Evolutionary conservation across 2,329 filamentous ascomycete genomes (phyloP), one percentile per base, ranked within the genome.

Genomic region (Fusarium tupiense): DNA sequence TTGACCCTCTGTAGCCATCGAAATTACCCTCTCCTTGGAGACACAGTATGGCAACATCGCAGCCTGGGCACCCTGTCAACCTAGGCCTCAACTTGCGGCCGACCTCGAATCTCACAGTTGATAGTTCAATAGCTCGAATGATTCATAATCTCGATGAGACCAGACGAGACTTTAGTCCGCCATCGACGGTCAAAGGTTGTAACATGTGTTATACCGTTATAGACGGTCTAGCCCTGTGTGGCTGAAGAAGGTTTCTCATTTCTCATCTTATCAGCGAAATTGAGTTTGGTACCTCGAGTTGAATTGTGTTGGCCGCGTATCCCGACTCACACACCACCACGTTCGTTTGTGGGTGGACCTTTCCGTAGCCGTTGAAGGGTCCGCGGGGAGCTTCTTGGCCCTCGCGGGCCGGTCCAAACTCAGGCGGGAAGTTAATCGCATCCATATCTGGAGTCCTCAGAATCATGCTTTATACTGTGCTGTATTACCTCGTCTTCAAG

Each of bases 401-500:
- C 56, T 68, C 52, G 63, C 67, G 71, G 71, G 71, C 71, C 71
- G 71, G 59, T 59, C 71, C 71, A 74, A 74, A 72, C 67, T 73
- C 62, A 64, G 54, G 50, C 67, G 71, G 71, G 68, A 73, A 52
- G 67, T 70, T 74, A 74, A 71, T 71, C 49, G 54, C 44, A 57
- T 24, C 22, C 49, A 52, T 53, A 61, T 61, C 62, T 68, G 68
- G 52, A 59, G 60, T 50, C 59, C 37, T 61, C 26, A 40, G 47
- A 46, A n/a, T 44, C 22, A 40, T 41, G 31, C 31, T 68, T 53
- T 37, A 40, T 46, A 53, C 52, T 70, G 65, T 57, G 64, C 60
- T 66, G 40, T 71, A 50, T 43, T 56, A 46, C 59, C 46, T 52
- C 37, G 47, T 56, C 38, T 54, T 52, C 40, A 49, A 63, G 38